These are phyloP conservation scores for Botryosphaeria dothidea DNA, from an alignment of 2,329 filamentous ascomycete species.

Conservation along the genomic window DNA sequence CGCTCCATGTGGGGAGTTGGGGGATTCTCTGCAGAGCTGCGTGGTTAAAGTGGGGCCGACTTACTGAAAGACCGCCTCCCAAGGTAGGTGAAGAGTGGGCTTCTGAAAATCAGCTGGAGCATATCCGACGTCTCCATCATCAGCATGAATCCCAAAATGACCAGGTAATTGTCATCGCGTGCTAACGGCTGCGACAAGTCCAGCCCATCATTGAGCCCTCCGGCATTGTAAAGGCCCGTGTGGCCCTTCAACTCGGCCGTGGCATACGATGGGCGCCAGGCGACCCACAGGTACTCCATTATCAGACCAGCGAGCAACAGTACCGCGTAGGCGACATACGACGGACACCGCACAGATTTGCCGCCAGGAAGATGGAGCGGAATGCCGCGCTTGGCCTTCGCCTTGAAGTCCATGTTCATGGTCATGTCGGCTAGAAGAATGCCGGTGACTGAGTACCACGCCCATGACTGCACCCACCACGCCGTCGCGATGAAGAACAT, in stretches of 20 bases:
- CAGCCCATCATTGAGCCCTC: slow-evolving; percentile 37
- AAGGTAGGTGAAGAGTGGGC: slow-evolving; percentile 37
- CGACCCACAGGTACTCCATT: slow-evolving; percentile 48
- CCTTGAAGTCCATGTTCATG: slow-evolving; percentile 43
- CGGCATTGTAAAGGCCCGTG: slow-evolving; percentile 43
- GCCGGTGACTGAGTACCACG: slow-evolving; percentile 48
- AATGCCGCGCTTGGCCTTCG: slow-evolving; percentile 22
- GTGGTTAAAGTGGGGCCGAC: slow-evolving; percentile 23
- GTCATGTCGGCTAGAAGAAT: slow-evolving; percentile 51
- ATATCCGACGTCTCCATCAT: slow-evolving; percentile 42
- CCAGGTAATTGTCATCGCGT: slow-evolving; percentile 46
- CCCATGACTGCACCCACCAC: slow-evolving; percentile 51
- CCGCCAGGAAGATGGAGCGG: slow-evolving; percentile 20
- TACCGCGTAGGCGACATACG: slow-evolving; percentile 36
- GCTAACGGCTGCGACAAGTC: slow-evolving; percentile 38
- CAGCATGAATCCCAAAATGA: slow-evolving; percentile 45
- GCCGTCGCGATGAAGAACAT: slow-evolving; percentile 45
- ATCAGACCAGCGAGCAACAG: slow-evolving; percentile 37
- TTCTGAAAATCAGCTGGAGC: slow-evolving; percentile 39
- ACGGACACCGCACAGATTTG: slow-evolving; percentile 5
- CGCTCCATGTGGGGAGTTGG: neutral
- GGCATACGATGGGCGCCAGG: slow-evolving; percentile 37
- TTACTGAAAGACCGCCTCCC: slow-evolving; percentile 48
- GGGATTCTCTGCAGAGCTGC: neutral
- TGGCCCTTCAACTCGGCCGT: slow-evolving; percentile 43